Evolutionary conservation across 371 early-diverging fungal species (phyloP), one percentile per base, ranked within the genome.

Genomic region (Circinella minor): DNA sequence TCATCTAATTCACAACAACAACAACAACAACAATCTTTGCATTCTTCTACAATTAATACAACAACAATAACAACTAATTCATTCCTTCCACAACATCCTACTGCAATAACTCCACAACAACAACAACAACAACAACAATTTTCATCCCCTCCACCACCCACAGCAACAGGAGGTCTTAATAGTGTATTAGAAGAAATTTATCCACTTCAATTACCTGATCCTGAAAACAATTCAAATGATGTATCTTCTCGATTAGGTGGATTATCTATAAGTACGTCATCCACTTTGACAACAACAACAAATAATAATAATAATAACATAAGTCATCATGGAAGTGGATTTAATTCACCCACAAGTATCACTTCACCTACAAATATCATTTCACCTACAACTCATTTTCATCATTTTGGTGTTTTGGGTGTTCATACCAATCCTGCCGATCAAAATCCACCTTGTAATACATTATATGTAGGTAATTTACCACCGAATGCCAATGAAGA

Each of bases 391-490:
- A 69, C 73, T 14, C 39, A 65, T 7, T 73, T 65, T 36, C 70
- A 62, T 27, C 69, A 62, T 60, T 72, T 72, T 55, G 66, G 65
- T n/a, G 27, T 63, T 38, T 49, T 63, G 10, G 47, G 51, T 27
- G 59, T 71, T 34, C 64, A 61, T 43, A 71, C 81, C 4, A 91
- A 91, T 71, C 96, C 73, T 11, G 73, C 69, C n/a, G 74, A 96
- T 81, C 94, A 95, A 73, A 96, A 98, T 77, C 96, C 96, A 18
- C 97, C 97, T 1, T 96, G 98, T 83, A 98, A 96, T 76, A 96
- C 97, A 8, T 84, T 96, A 17, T 96, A 97, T 75, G 96, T 98
- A 17, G 97, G 96, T 46, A 96, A 96, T 74, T 80, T 98, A 39
- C 95, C 96, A 4, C 79, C 84, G 63, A 90, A 92, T 72, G 88